Base-by-base conservation (phyloP, 2,329 filamentous ascomycete species). In the Ascochyta viciae-villosae region DNA sequence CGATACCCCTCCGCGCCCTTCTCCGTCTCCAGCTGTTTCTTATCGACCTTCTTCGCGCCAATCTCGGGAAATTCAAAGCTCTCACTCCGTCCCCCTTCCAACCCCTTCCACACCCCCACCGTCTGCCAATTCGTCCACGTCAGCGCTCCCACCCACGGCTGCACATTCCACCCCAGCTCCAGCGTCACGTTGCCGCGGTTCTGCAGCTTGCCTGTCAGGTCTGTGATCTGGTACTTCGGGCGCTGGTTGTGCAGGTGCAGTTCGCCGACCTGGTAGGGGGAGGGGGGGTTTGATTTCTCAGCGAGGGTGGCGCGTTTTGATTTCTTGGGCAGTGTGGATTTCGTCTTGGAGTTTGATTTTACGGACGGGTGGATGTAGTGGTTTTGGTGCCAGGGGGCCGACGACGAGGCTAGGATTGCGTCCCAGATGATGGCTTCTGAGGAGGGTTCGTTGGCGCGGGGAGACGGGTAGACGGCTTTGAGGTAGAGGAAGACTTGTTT, bases 401-500 rank as follows among this genome's bases (percentile, higher is more conserved):
- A 85, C 50, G 86, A 84, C 66, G 86, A 87, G 40, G 91, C 90
- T 78, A 99, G 93, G 79, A 99, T 98, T 63, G 83, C 85, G 79
- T 99, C 94, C 95, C 94, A 98, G 79, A 99, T 94, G 61, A 97
- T 89, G 66, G 91, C 90, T 78, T 92, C 79, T 33, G 79, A 81
- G 45, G 74, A 61, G 10, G 80, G 78, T 61, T 78, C 70, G 35
- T 60, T 61, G 56, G 75, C 54, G 43, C 76, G 75, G 43, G 78
- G 77, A 34, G 81, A 79, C 34, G 82, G 81, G 73, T 89, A 89
- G 52, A 82, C 88, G 50, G 94, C 94, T 51, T 92, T 94, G 56
- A 99, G 88, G 81, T 96, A 99, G 76, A 97, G 88, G 79, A 98
- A 99, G 70, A 99, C 81, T 79, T 98, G 91, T 78, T 99, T 99